Evolutionary conservation across 2,329 filamentous ascomycete genomes (phyloP), one percentile per base, ranked within the genome.

Genomic region (Aspergillus pseudotamarii): DNA sequence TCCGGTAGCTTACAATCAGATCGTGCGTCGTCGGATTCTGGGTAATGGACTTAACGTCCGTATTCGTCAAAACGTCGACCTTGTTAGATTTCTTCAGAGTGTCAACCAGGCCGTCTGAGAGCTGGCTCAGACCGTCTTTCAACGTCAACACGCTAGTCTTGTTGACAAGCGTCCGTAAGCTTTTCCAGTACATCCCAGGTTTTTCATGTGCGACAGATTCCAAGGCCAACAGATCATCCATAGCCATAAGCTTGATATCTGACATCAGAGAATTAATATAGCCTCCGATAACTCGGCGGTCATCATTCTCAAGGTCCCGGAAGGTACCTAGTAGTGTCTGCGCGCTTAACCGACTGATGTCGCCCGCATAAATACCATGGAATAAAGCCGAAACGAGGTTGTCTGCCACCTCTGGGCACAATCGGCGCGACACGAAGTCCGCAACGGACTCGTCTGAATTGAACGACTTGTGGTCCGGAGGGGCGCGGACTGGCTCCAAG

Each of bases 351-450:
- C 90, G 85, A 75, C 91, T 88, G 55, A 96, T 87, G 77, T 97
- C 91, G 6, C 95, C 95, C 26, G 94, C 95, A 76, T 96, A 97
- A 63, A 98, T 93, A 48, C 95, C 95, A 77, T 98, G 95, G 59
- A 93, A 78, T 2, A 88, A 74, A 1, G 89, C 93, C 6, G 93
- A 97, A 8, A 88, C 78, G 21, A 97, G 59, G 70, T 96, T 94
- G 69, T 95, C 84, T 16, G 88, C 87, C 8, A 91, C 67, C 38
- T 81, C 76, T 26, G 83, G 80, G 50, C 84, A 82, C 19, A 89
- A 75, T 9, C 87, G 78, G 34, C 87, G 80, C 2, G 79, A 77
- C 9, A 93, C 74, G 73, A 90, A 94, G 1, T 85, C 83, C 34
- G 86, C 89, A n/a, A 95, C 80, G 1, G 91, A 92, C 75, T 93